Conservation (phyloP, 441 rosid species). For the Adansonia rubrostipa region DNA sequence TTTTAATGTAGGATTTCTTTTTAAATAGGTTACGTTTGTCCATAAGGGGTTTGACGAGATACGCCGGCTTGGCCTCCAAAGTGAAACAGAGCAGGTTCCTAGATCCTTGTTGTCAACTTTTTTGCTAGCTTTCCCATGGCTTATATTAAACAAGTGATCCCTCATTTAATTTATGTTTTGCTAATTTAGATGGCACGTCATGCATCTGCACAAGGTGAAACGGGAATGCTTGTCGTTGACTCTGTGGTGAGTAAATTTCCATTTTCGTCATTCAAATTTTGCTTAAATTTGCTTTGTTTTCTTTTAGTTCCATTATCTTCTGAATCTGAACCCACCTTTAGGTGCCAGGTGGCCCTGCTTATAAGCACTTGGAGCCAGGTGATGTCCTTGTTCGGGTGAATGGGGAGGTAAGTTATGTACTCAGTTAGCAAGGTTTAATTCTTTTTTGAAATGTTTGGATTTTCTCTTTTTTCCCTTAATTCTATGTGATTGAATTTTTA, state of each 20-base stretch:
- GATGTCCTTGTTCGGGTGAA: conserved; percentile 92
- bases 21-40: conserved; percentile 68
- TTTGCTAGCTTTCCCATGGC: conserved; percentile 23
- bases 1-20: background rate
- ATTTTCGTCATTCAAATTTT: conserved; percentile 5
- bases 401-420: conserved; percentile 65
- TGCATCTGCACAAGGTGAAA: conserved; percentile 79
- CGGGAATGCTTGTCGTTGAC: conserved; percentile 95
- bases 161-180: conserved; percentile 31
- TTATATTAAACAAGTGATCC: conserved; percentile 21
- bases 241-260: conserved; percentile 65
- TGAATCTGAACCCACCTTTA: conserved; percentile 37
- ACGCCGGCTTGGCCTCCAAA: conserved; percentile 88
- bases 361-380: conserved; percentile 82
- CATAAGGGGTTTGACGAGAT: conserved; percentile 98
- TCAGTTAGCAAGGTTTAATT: conserved; percentile 1
- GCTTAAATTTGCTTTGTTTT: conserved; percentile 15
- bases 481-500: conserved; percentile 1
- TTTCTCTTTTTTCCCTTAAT: background rate
- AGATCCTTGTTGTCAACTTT: background rate
- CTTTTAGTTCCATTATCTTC: background rate
- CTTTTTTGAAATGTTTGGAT: conserved; percentile 11
- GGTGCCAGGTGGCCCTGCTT: conserved; percentile 98
- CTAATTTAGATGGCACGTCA: conserved; percentile 71
- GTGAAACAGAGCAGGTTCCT: conserved; percentile 89